These are phyloP conservation scores for Dactylis glomerata DNA, from an alignment of 176 grass and related monocot genomes.

Conservation along the genomic window DNA sequence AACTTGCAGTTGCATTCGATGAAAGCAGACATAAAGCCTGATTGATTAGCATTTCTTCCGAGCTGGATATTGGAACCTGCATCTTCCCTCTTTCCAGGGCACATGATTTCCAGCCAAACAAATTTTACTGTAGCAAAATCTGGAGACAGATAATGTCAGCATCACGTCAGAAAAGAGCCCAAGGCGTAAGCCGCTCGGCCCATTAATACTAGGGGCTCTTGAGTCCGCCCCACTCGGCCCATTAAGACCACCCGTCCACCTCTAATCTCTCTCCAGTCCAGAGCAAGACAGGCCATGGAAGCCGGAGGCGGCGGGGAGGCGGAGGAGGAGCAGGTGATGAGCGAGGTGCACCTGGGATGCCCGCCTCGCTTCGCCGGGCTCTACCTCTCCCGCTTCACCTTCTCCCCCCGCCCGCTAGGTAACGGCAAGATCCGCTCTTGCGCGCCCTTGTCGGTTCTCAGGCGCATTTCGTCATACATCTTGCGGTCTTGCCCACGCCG, in stretches of 20 bases:
- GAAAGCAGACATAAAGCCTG: no score
- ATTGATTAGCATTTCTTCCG: no score
- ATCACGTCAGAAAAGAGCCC: neutral
- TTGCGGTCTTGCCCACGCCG: neutral
- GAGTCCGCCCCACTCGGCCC: neutral
- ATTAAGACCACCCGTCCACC: neutral
- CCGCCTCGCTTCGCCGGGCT: slow-evolving; percentile 48
- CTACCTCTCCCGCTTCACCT: slow-evolving; percentile 66
- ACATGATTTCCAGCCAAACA: no score
- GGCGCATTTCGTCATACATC: slow-evolving; percentile 49
- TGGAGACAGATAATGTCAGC: neutral
- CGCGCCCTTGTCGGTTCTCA: neutral
- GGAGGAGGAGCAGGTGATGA: slow-evolving; percentile 79
- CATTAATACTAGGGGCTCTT: neutral
- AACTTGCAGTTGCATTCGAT: no score
- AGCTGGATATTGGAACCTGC: no score
- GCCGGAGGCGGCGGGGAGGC: slow-evolving; percentile 10
- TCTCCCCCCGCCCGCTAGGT: slow-evolving; percentile 43
- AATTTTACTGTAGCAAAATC: no score
- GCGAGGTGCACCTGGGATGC: slow-evolving; percentile 86
- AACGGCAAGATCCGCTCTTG: neutral
- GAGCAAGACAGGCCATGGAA: slow-evolving; percentile 10
- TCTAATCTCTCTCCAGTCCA: no score
- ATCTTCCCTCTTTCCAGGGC: no score
- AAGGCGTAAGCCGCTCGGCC: neutral